phyloP scores from a whole-genome alignment of 2,329 filamentous ascomycete genomes.

The Trichoderma afroharzianum region DNA sequence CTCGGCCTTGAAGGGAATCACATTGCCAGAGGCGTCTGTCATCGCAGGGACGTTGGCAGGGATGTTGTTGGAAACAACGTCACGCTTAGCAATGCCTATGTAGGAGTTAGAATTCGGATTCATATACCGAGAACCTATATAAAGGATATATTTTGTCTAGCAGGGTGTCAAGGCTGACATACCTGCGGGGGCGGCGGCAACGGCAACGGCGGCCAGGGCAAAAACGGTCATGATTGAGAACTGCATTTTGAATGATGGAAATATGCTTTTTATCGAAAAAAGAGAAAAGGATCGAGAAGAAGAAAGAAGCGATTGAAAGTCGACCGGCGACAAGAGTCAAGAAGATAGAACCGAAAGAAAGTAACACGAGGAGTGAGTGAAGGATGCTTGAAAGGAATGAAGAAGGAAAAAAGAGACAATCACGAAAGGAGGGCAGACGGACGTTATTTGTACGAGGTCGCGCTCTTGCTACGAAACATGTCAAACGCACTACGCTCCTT shows the following conservation, averaged over 20 bases:
- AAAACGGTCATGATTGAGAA: conserved; percentile 46
- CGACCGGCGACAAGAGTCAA: conserved; percentile 48
- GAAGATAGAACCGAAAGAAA: conserved; percentile 14
- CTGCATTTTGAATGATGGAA: conserved; percentile 47
- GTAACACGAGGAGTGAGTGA: conserved; percentile 17
- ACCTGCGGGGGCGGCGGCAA: conserved; percentile 41
- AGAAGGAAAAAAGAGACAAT: neutral
- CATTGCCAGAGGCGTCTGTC: conserved; percentile 42
- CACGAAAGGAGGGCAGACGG: conserved; percentile 9
- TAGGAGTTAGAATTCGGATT: neutral
- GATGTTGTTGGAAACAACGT: neutral
- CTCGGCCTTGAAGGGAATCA: conserved; percentile 43
- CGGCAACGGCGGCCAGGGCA: conserved; percentile 44
- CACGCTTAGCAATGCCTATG: conserved; percentile 17
- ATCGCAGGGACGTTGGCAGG: conserved; percentile 42
- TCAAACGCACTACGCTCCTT: conserved; percentile 9
- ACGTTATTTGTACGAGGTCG: conserved; percentile 17
- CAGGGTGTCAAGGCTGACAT: conserved; percentile 11
- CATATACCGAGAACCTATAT: neutral
- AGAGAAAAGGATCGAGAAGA: conserved; percentile 10
- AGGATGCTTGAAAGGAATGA: conserved; percentile 16
- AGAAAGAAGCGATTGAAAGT: conserved; percentile 34
- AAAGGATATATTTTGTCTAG: neutral
- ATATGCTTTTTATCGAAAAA: neutral
- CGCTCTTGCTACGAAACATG: neutral